Evolutionary conservation across 2,329 filamentous ascomycete species (phyloP).

Genomic region (Colletotrichum karsti): DNA sequence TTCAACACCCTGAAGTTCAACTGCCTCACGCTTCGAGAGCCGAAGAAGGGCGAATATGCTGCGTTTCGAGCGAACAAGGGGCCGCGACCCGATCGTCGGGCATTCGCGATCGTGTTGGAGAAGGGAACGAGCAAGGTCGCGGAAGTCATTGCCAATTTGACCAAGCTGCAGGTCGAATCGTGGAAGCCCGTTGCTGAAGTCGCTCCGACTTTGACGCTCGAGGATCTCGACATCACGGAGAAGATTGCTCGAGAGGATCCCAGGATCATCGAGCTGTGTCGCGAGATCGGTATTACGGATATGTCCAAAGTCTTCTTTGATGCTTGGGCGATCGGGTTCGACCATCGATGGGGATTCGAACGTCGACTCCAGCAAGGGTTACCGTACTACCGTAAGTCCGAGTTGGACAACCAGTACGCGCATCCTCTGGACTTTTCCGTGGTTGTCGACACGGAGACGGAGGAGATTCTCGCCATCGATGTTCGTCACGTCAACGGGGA

Average conservation of each 20-base stretch:
- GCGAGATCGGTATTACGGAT: conserved; percentile 77
- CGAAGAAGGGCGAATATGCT: conserved; percentile 69
- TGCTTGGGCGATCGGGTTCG: conserved; percentile 86
- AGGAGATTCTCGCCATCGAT: conserved; percentile 56
- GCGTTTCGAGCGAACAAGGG: conserved; percentile 62
- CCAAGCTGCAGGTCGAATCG: conserved; percentile 48
- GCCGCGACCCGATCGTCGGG: conserved; percentile 57
- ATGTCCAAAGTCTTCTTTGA: conserved; percentile 89
- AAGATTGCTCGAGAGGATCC: conserved; percentile 72
- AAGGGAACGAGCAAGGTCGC: conserved; percentile 37
- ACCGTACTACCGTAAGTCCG: conserved; percentile 80
- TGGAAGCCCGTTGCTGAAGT: conserved; percentile 56
- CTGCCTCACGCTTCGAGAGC: conserved; percentile 72
- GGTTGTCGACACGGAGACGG: conserved; percentile 55
- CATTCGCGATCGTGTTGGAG: conserved; percentile 58
- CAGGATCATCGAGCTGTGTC: conserved; percentile 81
- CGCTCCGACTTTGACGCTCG: conserved; percentile 72
- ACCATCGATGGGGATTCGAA: conserved; percentile 77
- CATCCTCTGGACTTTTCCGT: conserved; percentile 52
- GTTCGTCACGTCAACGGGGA: conserved; percentile 31
- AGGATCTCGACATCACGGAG: conserved; percentile 81
- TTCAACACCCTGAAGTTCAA: conserved; percentile 58
- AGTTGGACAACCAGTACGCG: conserved; percentile 61
- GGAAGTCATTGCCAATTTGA: conserved; percentile 62
- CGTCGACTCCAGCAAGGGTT: conserved; percentile 81